A percentile compares a stretch with the other conserved stretches of the same genome.
Conservation (phyloP, 2,329 filamentous ascomycete genomes). For the Venturia pyrina region DNA sequence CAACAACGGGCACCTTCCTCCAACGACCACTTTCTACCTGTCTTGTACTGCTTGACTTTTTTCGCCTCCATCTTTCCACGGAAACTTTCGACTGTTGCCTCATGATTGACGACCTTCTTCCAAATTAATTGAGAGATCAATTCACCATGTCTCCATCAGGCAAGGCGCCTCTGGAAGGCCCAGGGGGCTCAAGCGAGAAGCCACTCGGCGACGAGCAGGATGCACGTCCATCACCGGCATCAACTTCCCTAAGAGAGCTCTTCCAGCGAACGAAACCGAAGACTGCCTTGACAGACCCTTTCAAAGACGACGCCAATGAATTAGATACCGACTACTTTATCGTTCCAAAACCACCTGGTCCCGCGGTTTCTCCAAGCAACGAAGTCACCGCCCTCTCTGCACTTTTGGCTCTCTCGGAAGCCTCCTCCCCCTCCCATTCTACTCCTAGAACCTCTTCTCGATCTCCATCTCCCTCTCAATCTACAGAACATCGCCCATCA, state of each 20-base stretch:
- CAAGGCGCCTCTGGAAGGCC: not conserved
- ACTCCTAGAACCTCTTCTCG: not conserved
- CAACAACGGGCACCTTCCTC: not conserved
- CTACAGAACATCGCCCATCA: not conserved
- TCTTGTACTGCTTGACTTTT: not conserved
- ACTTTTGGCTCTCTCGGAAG: not conserved
- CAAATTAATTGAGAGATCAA: not conserved
- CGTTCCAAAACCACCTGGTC: not conserved
- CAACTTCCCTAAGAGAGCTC: not conserved
- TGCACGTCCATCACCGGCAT: not conserved
- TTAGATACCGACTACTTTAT: not conserved
- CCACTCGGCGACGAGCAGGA: conserved; percentile 1
- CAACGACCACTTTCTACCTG: not conserved
- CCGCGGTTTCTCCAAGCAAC: not conserved
- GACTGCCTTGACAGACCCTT: not conserved
- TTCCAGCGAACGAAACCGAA: not conserved
- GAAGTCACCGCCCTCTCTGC: not conserved
- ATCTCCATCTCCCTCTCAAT: not conserved
- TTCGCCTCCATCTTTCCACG: not conserved
- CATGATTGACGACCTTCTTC: not conserved
- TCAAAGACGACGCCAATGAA: not conserved
- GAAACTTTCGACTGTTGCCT: not conserved
- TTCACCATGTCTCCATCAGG: not conserved
- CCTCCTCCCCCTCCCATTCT: not conserved
- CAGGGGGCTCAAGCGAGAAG: not conserved